A percentile compares a stretch with the other conserved stretches of the same genome.
phyloP scores from a whole-genome alignment of 2,329 filamentous ascomycete species.

The Chrysosporium keratinophilum region DNA sequence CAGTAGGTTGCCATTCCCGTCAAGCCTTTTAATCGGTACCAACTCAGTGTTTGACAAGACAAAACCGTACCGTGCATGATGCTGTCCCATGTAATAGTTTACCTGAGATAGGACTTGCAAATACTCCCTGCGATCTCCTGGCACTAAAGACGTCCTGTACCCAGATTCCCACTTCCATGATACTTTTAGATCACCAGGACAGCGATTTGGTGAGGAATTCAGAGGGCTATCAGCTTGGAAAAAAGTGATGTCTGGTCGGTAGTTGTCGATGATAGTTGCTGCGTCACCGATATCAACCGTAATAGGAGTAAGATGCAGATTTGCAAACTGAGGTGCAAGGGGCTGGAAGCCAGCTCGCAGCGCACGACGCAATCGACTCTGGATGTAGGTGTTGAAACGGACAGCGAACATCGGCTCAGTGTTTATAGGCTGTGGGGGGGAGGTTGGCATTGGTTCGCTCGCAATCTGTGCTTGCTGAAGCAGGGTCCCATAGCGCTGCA shows the following conservation, averaged over 20 bases:
- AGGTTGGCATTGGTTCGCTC: slow-evolving; percentile 13
- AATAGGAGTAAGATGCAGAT: slow-evolving; percentile 10
- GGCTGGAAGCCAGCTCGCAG: slow-evolving; percentile 12
- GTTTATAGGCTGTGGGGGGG: slow-evolving; percentile 11
- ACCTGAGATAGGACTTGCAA: slow-evolving; percentile 12
- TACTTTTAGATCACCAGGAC: slow-evolving; percentile 11
- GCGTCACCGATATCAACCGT: slow-evolving; percentile 12
- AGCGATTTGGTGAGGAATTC: slow-evolving; percentile 9
- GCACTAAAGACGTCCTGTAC: no score
- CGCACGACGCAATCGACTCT: slow-evolving; percentile 11
- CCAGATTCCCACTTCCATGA: slow-evolving; percentile 14
- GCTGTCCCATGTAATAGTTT: slow-evolving; percentile 14
- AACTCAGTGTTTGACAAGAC: slow-evolving; percentile 11
- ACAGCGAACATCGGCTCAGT: slow-evolving; percentile 6
- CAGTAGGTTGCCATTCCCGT: slow-evolving; percentile 11
- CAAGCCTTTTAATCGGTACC: slow-evolving; percentile 12
- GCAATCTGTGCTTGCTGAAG: slow-evolving; percentile 6
- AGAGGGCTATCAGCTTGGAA: slow-evolving; percentile 6
- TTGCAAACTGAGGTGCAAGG: slow-evolving; percentile 9
- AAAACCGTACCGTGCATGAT: slow-evolving; percentile 13
- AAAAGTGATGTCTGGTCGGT: slow-evolving; percentile 7
- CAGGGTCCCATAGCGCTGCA: slow-evolving; percentile 6
- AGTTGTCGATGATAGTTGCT: slow-evolving; percentile 6
- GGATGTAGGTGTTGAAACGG: slow-evolving; percentile 9
- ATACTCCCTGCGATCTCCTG: slow-evolving; percentile 5